Evolutionary conservation across 202 grass and related monocot species (phyloP).

Genomic region (Cymbopogon flexuosus): DNA sequence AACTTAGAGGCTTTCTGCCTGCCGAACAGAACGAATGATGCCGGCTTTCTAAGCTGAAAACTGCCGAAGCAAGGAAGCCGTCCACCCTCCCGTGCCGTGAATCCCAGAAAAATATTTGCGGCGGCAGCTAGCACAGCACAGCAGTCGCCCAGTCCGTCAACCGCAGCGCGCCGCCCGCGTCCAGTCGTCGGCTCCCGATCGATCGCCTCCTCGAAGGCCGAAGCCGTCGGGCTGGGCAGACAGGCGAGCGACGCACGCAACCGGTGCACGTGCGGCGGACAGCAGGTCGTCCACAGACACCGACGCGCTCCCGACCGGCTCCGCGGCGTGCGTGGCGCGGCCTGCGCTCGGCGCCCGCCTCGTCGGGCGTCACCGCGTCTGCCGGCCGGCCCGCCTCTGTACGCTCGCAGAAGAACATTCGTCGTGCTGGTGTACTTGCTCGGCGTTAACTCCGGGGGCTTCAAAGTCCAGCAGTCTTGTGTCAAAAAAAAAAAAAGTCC

Average conservation of each 20-base stretch:
- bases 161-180: background rate
- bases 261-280: conserved; percentile 11
- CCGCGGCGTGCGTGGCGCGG: background rate
- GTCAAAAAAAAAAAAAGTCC: too few species aligned
- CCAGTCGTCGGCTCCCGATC: background rate
- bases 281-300: background rate
- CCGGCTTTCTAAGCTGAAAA: too few species aligned
- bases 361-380: background rate
- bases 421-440: background rate
- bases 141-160: too few species aligned
- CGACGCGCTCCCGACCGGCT: background rate
- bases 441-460: background rate
- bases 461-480: background rate
- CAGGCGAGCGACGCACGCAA: conserved; percentile 27
- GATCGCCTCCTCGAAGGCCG: background rate
- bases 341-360: conserved; percentile 9
- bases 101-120: too few species aligned
- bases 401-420: conserved; percentile 9
- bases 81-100: too few species aligned
- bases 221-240: background rate
- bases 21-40: too few species aligned
- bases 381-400: background rate
- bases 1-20: too few species aligned
- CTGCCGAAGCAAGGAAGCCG: too few species aligned
- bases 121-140: too few species aligned